phyloP scores from a whole-genome alignment of 192 early-diverging fungal species.

The Powellomyces hirtus region DNA sequence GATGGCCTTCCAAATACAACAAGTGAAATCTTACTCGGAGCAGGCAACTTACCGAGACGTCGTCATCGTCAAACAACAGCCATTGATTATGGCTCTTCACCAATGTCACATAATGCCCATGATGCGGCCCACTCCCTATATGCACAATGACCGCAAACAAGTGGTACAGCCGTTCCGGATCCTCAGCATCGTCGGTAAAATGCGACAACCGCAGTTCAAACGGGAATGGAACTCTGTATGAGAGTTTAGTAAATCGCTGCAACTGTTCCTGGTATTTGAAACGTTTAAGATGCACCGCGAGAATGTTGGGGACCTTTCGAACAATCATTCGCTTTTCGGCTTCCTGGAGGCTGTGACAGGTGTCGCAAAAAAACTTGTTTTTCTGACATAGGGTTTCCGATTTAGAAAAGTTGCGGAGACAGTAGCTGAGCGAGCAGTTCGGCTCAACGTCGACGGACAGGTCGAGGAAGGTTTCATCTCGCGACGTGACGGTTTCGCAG shows the following conservation, averaged over 20 bases:
- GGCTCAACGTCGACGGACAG: constrained; percentile 96
- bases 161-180: constrained; percentile 82
- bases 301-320: constrained; percentile 86
- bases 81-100: constrained; percentile 86
- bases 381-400: constrained; percentile 93
- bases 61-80: constrained; percentile 96
- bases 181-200: constrained; percentile 80
- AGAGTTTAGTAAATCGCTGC: constrained; percentile 89
- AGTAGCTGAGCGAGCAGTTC: constrained; percentile 90
- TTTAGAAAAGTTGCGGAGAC: constrained; percentile 93
- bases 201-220: constrained; percentile 92
- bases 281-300: constrained; percentile 93
- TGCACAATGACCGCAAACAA: constrained; percentile 91
- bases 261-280: constrained; percentile 97
- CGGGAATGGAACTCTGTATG: constrained; percentile 92
- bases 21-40: too few relatives aligned
- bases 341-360: constrained; percentile 91
- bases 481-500: constrained; percentile 91
- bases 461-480: constrained; percentile 94
- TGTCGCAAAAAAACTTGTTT: constrained; percentile 98
- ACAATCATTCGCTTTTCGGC: constrained; percentile 98
- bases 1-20: not conserved
- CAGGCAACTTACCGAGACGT: constrained; percentile 66
- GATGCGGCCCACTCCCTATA: constrained; percentile 92
- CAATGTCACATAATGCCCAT: constrained; percentile 95